Evolutionary conservation across 1,139 yeast genomes (phyloP).

Genomic region (Arxiozyma slooffiae): DNA sequence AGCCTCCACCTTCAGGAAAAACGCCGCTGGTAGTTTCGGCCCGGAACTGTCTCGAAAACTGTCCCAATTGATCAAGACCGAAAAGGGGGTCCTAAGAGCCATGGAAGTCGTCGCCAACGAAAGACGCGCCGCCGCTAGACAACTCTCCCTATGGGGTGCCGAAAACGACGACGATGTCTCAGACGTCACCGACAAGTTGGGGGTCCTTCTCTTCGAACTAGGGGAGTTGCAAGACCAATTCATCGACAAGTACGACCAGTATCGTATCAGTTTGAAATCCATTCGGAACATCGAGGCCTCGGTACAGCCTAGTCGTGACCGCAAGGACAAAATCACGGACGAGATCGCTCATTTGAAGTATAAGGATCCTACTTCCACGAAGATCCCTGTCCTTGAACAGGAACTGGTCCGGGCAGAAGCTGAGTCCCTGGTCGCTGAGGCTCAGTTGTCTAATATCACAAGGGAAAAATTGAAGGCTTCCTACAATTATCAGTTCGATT

Average conservation of each 20-base stretch:
- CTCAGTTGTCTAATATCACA: constrained; percentile 78
- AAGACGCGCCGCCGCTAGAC: constrained; percentile 76
- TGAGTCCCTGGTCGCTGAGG: constrained; percentile 82
- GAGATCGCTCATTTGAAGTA: constrained; percentile 74
- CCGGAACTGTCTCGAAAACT: constrained; percentile 72
- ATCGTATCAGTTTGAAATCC: constrained; percentile 70
- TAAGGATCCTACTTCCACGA: constrained; percentile 78
- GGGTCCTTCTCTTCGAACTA: constrained; percentile 69
- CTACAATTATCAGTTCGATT: constrained; percentile 73
- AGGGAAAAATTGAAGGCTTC: constrained; percentile 83
- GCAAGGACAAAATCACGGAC: constrained; percentile 77
- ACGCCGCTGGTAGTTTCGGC: constrained; percentile 65
- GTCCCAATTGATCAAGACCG: constrained; percentile 70
- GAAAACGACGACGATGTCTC: constrained; percentile 76
- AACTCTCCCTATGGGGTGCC: constrained; percentile 77
- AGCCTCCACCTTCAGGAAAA: constrained; percentile 56
- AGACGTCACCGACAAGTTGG: constrained; percentile 78
- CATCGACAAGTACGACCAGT: constrained; percentile 78
- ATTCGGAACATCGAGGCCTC: constrained; percentile 80
- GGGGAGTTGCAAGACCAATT: constrained; percentile 85
- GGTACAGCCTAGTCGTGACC: constrained; percentile 79
- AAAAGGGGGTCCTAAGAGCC: constrained; percentile 71
- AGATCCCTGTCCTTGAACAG: constrained; percentile 73
- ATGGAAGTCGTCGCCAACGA: constrained; percentile 70
- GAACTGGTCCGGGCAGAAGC: constrained; percentile 87